Evolutionary conservation across 352 stramenopile genomes (phyloP), one percentile per base, ranked within the genome.

Genomic region (Phytophthora sp.): DNA sequence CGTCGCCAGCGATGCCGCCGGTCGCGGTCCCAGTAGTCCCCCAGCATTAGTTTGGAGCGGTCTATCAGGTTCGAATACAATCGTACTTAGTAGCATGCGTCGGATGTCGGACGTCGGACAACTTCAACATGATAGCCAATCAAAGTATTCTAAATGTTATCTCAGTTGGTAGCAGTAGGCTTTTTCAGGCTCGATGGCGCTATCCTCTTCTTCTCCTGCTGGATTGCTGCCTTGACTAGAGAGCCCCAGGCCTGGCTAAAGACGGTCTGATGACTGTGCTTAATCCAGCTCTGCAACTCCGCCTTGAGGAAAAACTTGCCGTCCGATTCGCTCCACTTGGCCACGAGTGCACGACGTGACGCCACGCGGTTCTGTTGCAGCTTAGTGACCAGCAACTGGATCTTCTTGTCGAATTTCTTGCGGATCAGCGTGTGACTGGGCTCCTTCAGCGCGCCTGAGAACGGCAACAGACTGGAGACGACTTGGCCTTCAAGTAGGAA

Each of bases 381-480:
- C 42, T 83, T 86, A 4, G 71, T 50, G 7, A 93, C 84, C 16
- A 95, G 77, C 27, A 91, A 42, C 54, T 93, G 86, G 65, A 93
- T 93, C 71, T 92, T 92, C 69, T 85, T 90, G 79, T 95, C 86
- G 47, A 95, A 95, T 51, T 92, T 91, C 63, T 93, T 92, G 54
- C 85, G 85, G 54, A 93, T 88, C 23, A 93, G 46, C 61, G 85
- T 84, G 61, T 98, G 98, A 66, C 97, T 98, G 66, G 96, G 94
- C 51, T 99, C 95, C 59, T 84, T 97, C 21, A 98, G 84, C 5
- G 89, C 92, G 49, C 69, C 96, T 4, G 68, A 67, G 45, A 83
- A 93, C 23, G 91, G 91, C 31, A 90, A 94, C 46, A 96, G 68
- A 27, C 74, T 79, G 0, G 74, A 26, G 9, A 93, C 38, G 3